These are phyloP conservation scores for Cladophialophora psammophila DNA, from an alignment of 2,329 filamentous ascomycete genomes.

Conservation along the genomic window DNA sequence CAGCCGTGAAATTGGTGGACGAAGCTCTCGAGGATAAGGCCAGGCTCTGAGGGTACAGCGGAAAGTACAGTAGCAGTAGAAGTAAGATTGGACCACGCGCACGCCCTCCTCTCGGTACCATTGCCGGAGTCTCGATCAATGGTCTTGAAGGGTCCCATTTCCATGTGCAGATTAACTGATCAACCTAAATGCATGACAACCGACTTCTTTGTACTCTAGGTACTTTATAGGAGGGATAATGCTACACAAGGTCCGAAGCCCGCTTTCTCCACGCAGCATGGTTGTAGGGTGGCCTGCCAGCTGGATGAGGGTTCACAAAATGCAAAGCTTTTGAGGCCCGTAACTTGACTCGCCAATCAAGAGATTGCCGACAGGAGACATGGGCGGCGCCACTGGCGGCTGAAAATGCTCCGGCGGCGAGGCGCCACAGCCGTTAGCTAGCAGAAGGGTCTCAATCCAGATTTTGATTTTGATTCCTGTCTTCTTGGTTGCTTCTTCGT, in stretches of 20 bases:
- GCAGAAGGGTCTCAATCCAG: not conserved
- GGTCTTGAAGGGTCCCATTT: not conserved
- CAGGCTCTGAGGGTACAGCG: constrained; percentile 25
- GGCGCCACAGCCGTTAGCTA: constrained; percentile 32
- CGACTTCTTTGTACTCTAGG: not conserved
- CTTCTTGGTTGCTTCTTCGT: not conserved
- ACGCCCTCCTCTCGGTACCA: not conserved
- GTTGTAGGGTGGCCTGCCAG: constrained; percentile 8
- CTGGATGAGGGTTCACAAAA: not conserved
- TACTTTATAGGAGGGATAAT: not conserved
- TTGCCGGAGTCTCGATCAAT: not conserved
- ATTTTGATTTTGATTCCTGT: not conserved
- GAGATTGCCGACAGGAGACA: constrained; percentile 33
- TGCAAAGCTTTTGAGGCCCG: not conserved
- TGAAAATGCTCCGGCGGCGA: constrained; percentile 24
- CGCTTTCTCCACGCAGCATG: constrained; percentile 15
- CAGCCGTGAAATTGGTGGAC: constrained; percentile 70
- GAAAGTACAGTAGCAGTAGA: not conserved
- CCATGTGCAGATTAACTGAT: not conserved
- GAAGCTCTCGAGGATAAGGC: constrained; percentile 50
- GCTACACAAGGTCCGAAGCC: not conserved
- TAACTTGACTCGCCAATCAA: constrained; percentile 28
- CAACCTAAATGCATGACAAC: not conserved
- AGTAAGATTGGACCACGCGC: constrained; percentile 1
- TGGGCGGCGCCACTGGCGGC: constrained; percentile 23